Conservation (phyloP, 169 alveolate genomes). For the Cryptosporidium andersoni region DNA sequence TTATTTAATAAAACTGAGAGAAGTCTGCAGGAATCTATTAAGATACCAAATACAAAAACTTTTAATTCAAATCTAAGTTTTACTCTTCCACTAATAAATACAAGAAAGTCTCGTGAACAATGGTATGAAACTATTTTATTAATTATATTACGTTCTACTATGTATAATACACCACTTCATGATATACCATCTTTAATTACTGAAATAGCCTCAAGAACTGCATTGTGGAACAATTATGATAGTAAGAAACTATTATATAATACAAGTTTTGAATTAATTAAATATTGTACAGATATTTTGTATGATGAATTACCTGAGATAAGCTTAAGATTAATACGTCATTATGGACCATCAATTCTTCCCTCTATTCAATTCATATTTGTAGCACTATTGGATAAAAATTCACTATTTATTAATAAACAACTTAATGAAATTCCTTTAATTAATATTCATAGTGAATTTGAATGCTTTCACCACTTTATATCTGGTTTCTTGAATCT, state of each 20-base stretch:
- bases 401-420: constrained; percentile 26
- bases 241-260: constrained; percentile 15
- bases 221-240: constrained; percentile 36
- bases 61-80: no score
- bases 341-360: constrained; percentile 17
- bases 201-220: constrained; percentile 54
- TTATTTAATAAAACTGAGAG: not conserved
- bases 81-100: constrained; percentile 24
- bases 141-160: constrained; percentile 14
- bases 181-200: constrained; percentile 55
- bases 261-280: constrained; percentile 21
- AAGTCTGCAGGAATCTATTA: not conserved
- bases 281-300: constrained; percentile 22
- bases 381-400: constrained; percentile 64
- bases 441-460: constrained; percentile 22
- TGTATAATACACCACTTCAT: constrained; percentile 13
- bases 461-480: constrained; percentile 24
- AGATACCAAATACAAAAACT: not conserved
- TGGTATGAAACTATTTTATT: constrained; percentile 45
- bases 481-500: constrained; percentile 6
- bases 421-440: constrained; percentile 27
- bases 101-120: constrained; percentile 15
- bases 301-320: constrained; percentile 60
- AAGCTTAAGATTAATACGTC: constrained; percentile 29
- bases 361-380: constrained; percentile 56